phyloP scores from a whole-genome alignment of 2,329 filamentous ascomycete genomes.

The Penicillium verrucosum region DNA sequence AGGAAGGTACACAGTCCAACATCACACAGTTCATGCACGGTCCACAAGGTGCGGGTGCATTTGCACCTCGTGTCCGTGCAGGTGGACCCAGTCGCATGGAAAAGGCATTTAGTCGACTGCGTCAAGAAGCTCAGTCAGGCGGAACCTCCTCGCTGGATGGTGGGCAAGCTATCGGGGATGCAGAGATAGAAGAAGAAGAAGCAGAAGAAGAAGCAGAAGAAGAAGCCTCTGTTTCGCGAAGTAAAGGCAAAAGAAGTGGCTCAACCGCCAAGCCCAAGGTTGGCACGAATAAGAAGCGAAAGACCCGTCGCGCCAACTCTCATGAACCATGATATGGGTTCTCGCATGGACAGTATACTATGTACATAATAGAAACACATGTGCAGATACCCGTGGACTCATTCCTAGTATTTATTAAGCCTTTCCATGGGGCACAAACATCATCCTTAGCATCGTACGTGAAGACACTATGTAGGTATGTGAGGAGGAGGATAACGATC shows the following conservation, averaged over 20 bases:
- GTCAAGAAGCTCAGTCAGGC: slow-evolving; percentile 49
- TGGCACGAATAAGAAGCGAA: slow-evolving; percentile 26
- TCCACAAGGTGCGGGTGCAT: slow-evolving; percentile 54
- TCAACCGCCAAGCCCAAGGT: slow-evolving; percentile 18
- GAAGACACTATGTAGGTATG: neutral
- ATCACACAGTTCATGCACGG: slow-evolving; percentile 92
- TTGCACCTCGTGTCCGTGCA: slow-evolving; percentile 64
- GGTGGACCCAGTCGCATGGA: slow-evolving; percentile 70
- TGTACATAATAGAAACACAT: neutral
- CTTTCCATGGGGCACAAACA: neutral
- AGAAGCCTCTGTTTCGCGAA: slow-evolving; percentile 2
- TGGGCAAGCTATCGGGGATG: neutral
- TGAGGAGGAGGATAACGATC: neutral
- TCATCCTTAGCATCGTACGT: neutral
- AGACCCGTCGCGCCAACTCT: slow-evolving; percentile 15
- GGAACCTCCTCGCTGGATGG: slow-evolving; percentile 11
- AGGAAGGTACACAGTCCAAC: slow-evolving; percentile 91
- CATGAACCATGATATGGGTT: neutral
- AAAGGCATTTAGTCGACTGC: slow-evolving; percentile 67
- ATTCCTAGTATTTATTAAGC: neutral
- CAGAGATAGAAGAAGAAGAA: neutral
- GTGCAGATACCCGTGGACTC: neutral
- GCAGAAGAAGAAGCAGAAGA: slow-evolving; percentile 8
- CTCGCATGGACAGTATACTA: neutral
- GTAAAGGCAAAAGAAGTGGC: slow-evolving; percentile 12